Percentiles rank a stretch among this genome's conserved stretches.
These are phyloP conservation scores for Darksidea phi DNA, from an alignment of 495 filamentous ascomycete species.

Conservation along the genomic window DNA sequence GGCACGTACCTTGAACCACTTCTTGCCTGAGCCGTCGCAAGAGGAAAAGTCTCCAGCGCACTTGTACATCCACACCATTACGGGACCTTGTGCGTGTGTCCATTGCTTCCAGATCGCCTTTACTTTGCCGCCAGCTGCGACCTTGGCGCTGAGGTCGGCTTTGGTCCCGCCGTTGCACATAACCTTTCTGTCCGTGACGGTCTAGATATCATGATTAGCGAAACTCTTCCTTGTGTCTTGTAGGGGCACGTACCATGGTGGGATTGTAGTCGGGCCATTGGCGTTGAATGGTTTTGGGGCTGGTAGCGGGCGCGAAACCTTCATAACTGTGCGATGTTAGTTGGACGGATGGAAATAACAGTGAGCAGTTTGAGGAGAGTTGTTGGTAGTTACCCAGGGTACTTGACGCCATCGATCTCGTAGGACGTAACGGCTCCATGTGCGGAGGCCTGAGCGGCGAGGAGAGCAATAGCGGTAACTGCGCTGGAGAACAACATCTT, in stretches of 20 bases:
- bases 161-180: conserved; percentile 34
- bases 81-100: conserved; percentile 32
- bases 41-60: conserved; percentile 26
- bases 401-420: conserved; percentile 23
- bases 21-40: conserved; percentile 29
- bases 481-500: conserved; percentile 29
- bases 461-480: conserved; percentile 24
- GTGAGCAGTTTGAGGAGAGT: not conserved
- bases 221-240: no score
- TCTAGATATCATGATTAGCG: no score
- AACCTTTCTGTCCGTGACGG: conserved; percentile 29
- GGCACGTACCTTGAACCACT: conserved; percentile 43
- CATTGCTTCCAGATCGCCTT: conserved; percentile 33
- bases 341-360: not conserved
- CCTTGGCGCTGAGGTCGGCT: conserved; percentile 21
- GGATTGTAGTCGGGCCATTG: conserved; percentile 38
- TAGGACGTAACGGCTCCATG: conserved; percentile 33
- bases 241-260: no score
- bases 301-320: conserved; percentile 24
- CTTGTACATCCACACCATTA: conserved; percentile 37
- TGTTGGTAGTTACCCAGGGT: conserved; percentile 30
- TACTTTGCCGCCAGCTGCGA: conserved; percentile 25
- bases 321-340: conserved; percentile 22
- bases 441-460: conserved; percentile 27
- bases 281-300: conserved; percentile 32